Evolutionary conservation across 768 basidiomycete species (phyloP).

Genomic region (Lentinula sp.): DNA sequence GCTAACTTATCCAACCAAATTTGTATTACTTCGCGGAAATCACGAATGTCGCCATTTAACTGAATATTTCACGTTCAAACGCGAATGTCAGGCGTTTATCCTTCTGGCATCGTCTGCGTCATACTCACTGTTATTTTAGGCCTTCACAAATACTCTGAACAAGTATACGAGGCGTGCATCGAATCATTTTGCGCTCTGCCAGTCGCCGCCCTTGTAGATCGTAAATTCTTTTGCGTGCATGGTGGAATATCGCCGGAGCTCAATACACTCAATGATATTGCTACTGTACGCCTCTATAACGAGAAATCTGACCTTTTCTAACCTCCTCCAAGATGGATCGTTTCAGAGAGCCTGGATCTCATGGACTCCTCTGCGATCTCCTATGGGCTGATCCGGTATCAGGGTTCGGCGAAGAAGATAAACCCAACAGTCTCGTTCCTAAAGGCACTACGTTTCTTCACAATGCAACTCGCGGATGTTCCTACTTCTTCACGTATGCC

Average conservation of each 20-base stretch:
- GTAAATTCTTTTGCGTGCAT: conserved; percentile 96
- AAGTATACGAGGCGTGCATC: conserved; percentile 90
- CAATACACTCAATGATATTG: conserved; percentile 69
- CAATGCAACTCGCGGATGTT: conserved; percentile 10
- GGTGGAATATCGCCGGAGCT: conserved; percentile 92
- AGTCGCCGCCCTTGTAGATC: conserved; percentile 86
- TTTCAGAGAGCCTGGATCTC: conserved; percentile 89
- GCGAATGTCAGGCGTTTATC: conserved; percentile 59
- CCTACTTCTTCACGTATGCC: conserved; percentile 57
- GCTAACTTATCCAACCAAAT: conserved; percentile 78
- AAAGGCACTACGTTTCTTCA: conserved; percentile 36
- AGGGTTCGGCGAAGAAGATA: conserved; percentile 81
- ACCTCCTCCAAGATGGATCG: conserved; percentile 66
- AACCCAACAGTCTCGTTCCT: conserved; percentile 41
- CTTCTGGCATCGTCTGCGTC: neutral
- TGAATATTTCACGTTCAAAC: conserved; percentile 97
- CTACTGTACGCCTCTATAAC: conserved; percentile 34
- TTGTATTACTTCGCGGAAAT: conserved; percentile 87
- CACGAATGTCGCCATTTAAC: conserved; percentile 97
- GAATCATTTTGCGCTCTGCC: conserved; percentile 88
- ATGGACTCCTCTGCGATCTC: conserved; percentile 88
- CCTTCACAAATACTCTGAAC: conserved; percentile 82
- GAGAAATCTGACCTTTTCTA: neutral
- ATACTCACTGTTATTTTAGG: conserved; percentile 34
- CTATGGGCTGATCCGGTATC: conserved; percentile 94